phyloP scores from a whole-genome alignment of 1,139 yeast species.

The Zygoascus sp. region DNA sequence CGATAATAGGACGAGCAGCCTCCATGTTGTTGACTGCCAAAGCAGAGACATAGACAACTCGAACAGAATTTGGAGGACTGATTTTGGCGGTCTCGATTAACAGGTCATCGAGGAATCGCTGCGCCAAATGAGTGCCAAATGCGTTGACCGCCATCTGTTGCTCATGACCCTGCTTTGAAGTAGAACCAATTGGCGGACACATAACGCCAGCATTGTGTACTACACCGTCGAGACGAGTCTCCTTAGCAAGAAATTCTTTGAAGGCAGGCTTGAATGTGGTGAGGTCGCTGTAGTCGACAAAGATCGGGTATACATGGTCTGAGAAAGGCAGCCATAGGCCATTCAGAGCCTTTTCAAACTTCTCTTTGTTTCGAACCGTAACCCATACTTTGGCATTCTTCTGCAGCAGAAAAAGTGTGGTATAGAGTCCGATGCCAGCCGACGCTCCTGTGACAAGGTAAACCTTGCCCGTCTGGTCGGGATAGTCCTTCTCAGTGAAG shows the following conservation, averaged over 20 bases:
- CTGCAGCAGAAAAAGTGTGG: slow-evolving; percentile 38
- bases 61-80: slow-evolving; percentile 21
- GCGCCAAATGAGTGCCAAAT: slow-evolving; percentile 47
- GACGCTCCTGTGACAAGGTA: slow-evolving; percentile 47
- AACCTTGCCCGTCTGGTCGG: slow-evolving; percentile 42
- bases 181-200: slow-evolving; percentile 39
- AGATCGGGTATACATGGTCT: slow-evolving; percentile 22
- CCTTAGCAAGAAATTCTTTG: slow-evolving; percentile 32
- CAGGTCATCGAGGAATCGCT: slow-evolving; percentile 43
- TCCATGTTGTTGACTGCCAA: slow-evolving; percentile 26
- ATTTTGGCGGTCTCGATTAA: slow-evolving; percentile 35
- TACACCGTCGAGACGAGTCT: slow-evolving; percentile 39
- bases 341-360: slow-evolving; percentile 37
- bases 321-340: slow-evolving; percentile 13
- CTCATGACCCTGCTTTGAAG: slow-evolving; percentile 44
- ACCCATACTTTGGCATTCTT: slow-evolving; percentile 45
- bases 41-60: slow-evolving; percentile 46
- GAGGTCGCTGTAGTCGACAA: slow-evolving; percentile 43
- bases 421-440: slow-evolving; percentile 46
- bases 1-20: slow-evolving; percentile 34
- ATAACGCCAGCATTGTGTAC: slow-evolving; percentile 53
- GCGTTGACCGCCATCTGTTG: slow-evolving; percentile 48
- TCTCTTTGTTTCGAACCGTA: slow-evolving; percentile 39
- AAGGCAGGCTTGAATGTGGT: slow-evolving; percentile 42
- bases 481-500: slow-evolving; percentile 39